These are phyloP conservation scores for Aureobasidium melanogenum DNA, from an alignment of 2,329 filamentous ascomycete species.

Conservation along the genomic window DNA sequence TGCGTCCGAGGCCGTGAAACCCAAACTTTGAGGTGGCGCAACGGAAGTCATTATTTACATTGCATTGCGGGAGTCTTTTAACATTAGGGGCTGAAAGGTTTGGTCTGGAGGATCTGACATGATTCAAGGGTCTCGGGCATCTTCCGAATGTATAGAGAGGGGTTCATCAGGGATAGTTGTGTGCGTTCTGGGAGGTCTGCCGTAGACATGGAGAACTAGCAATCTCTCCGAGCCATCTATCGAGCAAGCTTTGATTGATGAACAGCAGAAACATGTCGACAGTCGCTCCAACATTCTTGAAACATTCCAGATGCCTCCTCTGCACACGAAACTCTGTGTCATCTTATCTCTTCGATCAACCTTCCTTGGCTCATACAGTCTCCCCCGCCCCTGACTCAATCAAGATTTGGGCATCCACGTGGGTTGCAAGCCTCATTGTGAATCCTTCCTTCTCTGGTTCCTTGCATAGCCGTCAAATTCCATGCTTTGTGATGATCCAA, in stretches of 20 bases:
- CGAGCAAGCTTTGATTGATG: background rate
- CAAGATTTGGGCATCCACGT: background rate
- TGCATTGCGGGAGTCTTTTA: slow-evolving; percentile 8
- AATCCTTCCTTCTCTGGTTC: background rate
- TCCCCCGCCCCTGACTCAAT: too few relatives aligned
- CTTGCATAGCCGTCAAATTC: background rate
- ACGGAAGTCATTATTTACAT: background rate
- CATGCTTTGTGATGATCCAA: background rate
- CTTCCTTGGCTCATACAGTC: background rate
- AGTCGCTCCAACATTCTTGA: background rate
- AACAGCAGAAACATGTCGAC: background rate
- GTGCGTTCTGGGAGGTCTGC: background rate
- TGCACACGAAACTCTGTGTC: background rate
- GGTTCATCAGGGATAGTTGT: background rate
- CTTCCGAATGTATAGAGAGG: background rate
- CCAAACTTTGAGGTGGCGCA: slow-evolving; percentile 16
- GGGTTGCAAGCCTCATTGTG: background rate
- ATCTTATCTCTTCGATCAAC: background rate
- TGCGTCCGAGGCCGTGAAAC: slow-evolving; percentile 15
- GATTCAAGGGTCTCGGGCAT: background rate
- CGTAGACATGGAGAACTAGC: background rate
- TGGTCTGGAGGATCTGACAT: background rate
- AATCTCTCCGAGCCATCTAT: background rate
- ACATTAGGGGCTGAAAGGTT: background rate
- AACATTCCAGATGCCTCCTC: background rate